Evolutionary conservation across 2,329 filamentous ascomycete genomes (phyloP), one percentile per base, ranked within the genome.

Genomic region (Beauveria pseudobassiana): DNA sequence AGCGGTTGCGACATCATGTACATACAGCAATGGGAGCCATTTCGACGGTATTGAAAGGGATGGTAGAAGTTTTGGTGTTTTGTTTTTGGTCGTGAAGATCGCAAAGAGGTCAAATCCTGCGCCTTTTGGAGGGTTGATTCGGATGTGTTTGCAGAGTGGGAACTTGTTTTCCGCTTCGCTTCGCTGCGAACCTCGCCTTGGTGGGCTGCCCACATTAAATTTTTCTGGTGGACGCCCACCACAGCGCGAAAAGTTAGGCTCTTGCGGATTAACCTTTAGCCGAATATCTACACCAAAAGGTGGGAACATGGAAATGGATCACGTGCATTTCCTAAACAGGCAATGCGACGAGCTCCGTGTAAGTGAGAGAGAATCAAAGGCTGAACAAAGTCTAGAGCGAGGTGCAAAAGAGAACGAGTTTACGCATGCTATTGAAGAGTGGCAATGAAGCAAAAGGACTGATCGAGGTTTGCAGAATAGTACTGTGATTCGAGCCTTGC

Each of bases 21-120:
- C 92, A 81, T 96, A 97, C 93, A 82, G 88, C 84, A 80, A 83
- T 83, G 79, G 88, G 85, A 87, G 88, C 89, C 91, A 96, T 96
- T 90, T 79, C 67, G 65, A 63, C 64, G 71, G 78, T 72, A 66
- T 72, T 69, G 67, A 63, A 54, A 64, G 60, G 61, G 64, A 62
- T 60, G 57, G 62, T 64, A 62, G 63, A 63, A 59, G 66, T 63
- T 61, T 24, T 63, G 59, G 57, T 64, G 58, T 64, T 55, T 64
- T 62, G 22, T 59, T 56, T 56, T 55, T 64, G 61, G 56, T 61
- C 61, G 65, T 70, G 68, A 67, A 74, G 75, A 74, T 80, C 81
- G 81, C 81, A 83, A 83, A 83, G 81, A 83, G 71, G 80, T 95
- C 79, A 81, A 81, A 95, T 95, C 91, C 91, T 95, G 88, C 91